Base-by-base conservation (phyloP, 441 rosid species). In the Bruguiera hainesii region DNA sequence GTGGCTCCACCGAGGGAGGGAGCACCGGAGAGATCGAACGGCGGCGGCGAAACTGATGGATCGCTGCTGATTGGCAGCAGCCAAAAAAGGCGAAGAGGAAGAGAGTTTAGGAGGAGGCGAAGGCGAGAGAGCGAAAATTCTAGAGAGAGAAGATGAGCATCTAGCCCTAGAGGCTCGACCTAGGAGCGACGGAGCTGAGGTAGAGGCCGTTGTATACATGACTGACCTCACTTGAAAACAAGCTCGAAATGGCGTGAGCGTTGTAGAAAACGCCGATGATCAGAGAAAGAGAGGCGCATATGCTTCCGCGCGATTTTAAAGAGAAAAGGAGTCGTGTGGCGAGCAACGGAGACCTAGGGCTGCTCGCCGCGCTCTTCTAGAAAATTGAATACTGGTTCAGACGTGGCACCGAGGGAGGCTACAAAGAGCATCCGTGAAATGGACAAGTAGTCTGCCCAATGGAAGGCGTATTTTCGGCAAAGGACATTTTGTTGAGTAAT, bases 1-100 rank as follows among this genome's bases (percentile, higher is more conserved):
- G 75, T 85, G 96, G 70, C 93, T 82, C 96, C 93, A 87, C 49
- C 93, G 84, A 29, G 92, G 85, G 7, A 78, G 75, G 18, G 87
- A 87, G 64, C 71, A 66, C n/a, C 80, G 75, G 56, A 84, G 61
- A 2, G 90, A 84, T 61, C 91, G 87, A 53, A 69, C 78, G 6
- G 91, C 85, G 53, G 91, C 64, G 39, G 80, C 74, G 78, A 78
- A 80, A 56, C 84, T 67, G 50, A 87, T 77, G 58, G 97, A 83
- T 71, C 93, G 88, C 39, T 72, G 77, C 71, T 68, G 63, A 28
- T 67, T 42, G 16, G 68, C 64, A 7, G 72, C 31, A 42, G 65
- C 7, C 37, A 56, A 67, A 63, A 80, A 61, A 50, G 80, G 15
- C 66, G 26, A 33, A 74, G 19, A 42, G 48, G 77, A 19, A 37